phyloP scores from a whole-genome alignment of 2,329 filamentous ascomycete species.

The Didymella exigua region DNA sequence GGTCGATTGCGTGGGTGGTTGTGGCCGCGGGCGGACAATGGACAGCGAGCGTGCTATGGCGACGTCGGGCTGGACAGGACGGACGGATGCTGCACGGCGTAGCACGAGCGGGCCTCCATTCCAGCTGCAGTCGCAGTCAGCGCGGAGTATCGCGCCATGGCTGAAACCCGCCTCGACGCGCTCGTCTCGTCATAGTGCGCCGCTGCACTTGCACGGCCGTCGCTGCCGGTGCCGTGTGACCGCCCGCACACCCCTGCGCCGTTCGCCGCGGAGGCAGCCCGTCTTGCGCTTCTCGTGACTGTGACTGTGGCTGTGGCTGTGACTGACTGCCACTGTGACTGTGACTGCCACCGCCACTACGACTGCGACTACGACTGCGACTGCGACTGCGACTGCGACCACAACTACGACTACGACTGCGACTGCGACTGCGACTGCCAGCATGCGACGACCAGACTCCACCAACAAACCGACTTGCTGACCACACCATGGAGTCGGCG shows the following conservation, averaged over 20 bases:
- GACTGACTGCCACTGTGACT: neutral
- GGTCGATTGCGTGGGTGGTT: constrained; percentile 10
- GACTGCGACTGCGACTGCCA: neutral
- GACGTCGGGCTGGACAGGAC: neutral
- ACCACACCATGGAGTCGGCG: constrained; percentile 67
- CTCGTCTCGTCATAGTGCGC: constrained; percentile 9
- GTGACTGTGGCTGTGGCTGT: neutral
- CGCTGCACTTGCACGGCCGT: constrained; percentile 1
- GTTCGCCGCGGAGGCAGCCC: neutral
- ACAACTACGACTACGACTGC: too few species aligned
- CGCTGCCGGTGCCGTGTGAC: constrained; percentile 1
- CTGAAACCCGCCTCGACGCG: constrained; percentile 12
- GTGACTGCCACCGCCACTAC: too few species aligned
- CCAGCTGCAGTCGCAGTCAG: neutral
- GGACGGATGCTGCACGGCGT: neutral
- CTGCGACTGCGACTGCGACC: too few species aligned
- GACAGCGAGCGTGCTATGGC: neutral
- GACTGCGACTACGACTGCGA: too few species aligned
- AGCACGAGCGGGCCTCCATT: neutral
- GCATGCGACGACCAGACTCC: neutral
- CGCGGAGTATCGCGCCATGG: neutral
- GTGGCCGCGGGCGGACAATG: neutral
- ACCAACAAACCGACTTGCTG: constrained; percentile 11
- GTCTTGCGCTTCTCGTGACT: neutral
- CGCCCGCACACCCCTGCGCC: neutral